phyloP scores from a whole-genome alignment of 768 basidiomycete species.

The Rhodotorula babjevae region DNA sequence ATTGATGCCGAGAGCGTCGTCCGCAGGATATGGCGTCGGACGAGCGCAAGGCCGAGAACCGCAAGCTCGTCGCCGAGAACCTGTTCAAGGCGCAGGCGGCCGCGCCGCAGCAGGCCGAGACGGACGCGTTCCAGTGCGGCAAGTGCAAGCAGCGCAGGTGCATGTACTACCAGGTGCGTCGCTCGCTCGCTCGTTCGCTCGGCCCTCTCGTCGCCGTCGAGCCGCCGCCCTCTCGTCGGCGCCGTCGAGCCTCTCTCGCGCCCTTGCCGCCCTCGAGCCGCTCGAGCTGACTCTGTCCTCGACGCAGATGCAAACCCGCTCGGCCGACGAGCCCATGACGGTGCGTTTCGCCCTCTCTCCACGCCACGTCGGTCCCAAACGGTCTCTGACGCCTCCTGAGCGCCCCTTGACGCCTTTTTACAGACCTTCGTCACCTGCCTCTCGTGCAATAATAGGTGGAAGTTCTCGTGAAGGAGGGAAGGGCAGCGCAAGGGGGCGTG shows the following conservation, averaged over 20 bases:
- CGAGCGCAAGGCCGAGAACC: conserved; percentile 76
- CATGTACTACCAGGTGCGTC: conserved; percentile 28
- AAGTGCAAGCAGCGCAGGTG: conserved; percentile 76
- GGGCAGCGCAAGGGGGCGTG: no score
- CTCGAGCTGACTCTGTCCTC: no score
- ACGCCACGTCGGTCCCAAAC: background rate
- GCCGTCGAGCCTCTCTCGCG: no score
- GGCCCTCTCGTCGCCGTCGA: background rate
- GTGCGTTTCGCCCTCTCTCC: conserved; percentile 51
- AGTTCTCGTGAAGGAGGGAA: conserved; percentile 54
- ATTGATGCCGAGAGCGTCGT: background rate
- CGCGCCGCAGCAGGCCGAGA: conserved; percentile 84
- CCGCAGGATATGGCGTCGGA: conserved; percentile 90
- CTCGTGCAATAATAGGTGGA: conserved; percentile 53
- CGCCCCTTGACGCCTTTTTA: no score
- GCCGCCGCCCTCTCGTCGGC: conserved; percentile 45
- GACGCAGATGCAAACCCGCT: conserved; percentile 80
- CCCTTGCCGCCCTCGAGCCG: no score
- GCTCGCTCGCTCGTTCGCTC: conserved; percentile 5
- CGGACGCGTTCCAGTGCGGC: conserved; percentile 93
- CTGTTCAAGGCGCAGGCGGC: conserved; percentile 87
- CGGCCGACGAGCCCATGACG: conserved; percentile 98
- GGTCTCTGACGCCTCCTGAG: conserved; percentile 11
- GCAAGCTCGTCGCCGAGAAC: conserved; percentile 76
- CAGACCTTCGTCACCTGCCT: conserved; percentile 82